Evolutionary conservation across 441 rosid genomes (phyloP).

Genomic region (Capsella rubella): DNA sequence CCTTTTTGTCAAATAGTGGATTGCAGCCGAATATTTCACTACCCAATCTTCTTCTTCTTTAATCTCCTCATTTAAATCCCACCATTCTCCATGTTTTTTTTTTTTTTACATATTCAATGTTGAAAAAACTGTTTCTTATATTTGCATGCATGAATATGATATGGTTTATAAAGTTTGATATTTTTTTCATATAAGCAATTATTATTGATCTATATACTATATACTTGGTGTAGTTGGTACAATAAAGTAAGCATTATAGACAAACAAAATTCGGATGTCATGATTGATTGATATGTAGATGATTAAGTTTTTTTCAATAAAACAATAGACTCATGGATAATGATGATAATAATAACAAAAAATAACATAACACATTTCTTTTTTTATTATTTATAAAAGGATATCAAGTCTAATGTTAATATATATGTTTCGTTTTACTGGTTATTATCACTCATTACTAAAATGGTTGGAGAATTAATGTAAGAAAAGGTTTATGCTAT

Average conservation of each 20-base stretch:
- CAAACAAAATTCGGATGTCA: conserved; percentile 4
- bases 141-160: too few species aligned
- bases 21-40: conserved; percentile 39
- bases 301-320: not conserved
- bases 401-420: not conserved
- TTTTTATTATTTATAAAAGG: not conserved
- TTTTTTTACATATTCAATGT: conserved; percentile 5
- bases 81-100: conserved; percentile 21
- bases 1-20: conserved; percentile 44
- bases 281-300: not conserved
- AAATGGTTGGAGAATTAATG: not conserved
- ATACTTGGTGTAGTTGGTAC: not conserved
- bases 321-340: not conserved
- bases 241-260: not conserved
- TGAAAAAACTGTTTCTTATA: not conserved
- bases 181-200: not conserved
- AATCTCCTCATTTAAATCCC: conserved; percentile 10
- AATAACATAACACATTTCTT: not conserved
- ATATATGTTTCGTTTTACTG: not conserved
- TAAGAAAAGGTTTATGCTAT: not conserved
- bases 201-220: not conserved
- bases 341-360: not conserved
- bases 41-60: conserved; percentile 9
- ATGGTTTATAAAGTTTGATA: too few species aligned
- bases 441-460: not conserved